Percentiles rank a stretch among this genome's conserved stretches.
phyloP scores from a whole-genome alignment of 371 early-diverging fungal species.

The Lichtheimia hyalospora region DNA sequence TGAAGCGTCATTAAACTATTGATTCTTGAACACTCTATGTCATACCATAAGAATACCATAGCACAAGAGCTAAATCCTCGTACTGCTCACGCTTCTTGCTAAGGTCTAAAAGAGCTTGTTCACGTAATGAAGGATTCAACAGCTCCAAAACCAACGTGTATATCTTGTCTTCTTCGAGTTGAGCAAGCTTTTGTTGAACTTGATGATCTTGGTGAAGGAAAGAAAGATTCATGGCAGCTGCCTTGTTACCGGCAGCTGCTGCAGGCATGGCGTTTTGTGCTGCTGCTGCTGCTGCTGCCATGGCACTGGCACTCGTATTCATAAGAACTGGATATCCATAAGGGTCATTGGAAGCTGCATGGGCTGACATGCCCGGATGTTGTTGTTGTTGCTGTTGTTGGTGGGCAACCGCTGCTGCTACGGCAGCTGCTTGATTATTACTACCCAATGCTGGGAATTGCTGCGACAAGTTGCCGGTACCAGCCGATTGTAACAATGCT shows the following conservation, averaged over 20 bases:
- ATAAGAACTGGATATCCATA: conserved; percentile 16
- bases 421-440: conserved; percentile 25
- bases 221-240: conserved; percentile 16
- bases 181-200: conserved; percentile 48
- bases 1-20: background rate
- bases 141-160: conserved; percentile 88
- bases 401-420: conserved; percentile 21
- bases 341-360: conserved; percentile 7
- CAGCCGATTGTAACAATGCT: conserved; percentile 26
- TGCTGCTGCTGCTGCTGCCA: conserved; percentile 18
- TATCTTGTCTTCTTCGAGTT: conserved; percentile 77
- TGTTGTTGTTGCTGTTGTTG: conserved; percentile 13
- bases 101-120: conserved; percentile 89
- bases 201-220: conserved; percentile 20
- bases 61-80: conserved; percentile 90
- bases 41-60: conserved; percentile 96
- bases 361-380: conserved; percentile 14
- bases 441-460: conserved; percentile 29
- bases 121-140: conserved; percentile 74
- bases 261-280: conserved; percentile 2
- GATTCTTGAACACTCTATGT: background rate
- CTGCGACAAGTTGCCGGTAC: conserved; percentile 31
- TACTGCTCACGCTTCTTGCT: conserved; percentile 93
- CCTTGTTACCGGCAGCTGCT: conserved; percentile 13
- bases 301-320: conserved; percentile 9